Evolutionary conservation across 257 asterid genomes (phyloP).

Genomic region (Pogostemon cablin): DNA sequence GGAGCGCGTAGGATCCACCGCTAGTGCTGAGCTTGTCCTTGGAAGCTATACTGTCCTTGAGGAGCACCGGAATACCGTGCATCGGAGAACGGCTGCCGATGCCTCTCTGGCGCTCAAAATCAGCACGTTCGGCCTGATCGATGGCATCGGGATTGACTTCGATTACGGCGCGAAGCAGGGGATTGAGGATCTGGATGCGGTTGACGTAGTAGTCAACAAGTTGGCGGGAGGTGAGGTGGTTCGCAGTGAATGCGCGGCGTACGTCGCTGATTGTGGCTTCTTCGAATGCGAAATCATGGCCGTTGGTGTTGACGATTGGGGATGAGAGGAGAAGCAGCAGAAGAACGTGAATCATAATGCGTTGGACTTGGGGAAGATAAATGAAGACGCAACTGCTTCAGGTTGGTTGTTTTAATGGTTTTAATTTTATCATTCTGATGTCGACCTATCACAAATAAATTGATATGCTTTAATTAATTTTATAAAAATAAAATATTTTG

Average conservation of each 20-base stretch:
- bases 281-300: constrained; percentile 48
- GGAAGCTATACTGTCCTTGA: constrained; percentile 69
- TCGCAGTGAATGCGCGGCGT: constrained; percentile 43
- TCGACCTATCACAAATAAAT: no score
- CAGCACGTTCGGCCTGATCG: constrained; percentile 57
- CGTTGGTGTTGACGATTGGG: constrained; percentile 5
- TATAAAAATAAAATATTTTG: no score
- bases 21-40: constrained; percentile 64
- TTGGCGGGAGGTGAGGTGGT: constrained; percentile 44
- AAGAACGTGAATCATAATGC: constrained; percentile 21
- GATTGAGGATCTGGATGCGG: constrained; percentile 59
- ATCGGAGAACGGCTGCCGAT: constrained; percentile 32
- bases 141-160: constrained; percentile 71
- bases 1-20: constrained; percentile 69
- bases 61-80: constrained; percentile 82
- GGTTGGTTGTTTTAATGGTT: no score
- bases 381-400: no score
- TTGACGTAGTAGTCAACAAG: constrained; percentile 46
- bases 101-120: constrained; percentile 32
- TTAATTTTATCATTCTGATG: no score
- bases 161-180: constrained; percentile 57
- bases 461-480: no score
- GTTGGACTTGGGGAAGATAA: no score
- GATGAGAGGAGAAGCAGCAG: constrained; percentile 34
- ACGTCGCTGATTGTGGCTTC: constrained; percentile 57